Conservation (phyloP, 176 grass and related monocot genomes). For the Phoenix roebelenii region DNA sequence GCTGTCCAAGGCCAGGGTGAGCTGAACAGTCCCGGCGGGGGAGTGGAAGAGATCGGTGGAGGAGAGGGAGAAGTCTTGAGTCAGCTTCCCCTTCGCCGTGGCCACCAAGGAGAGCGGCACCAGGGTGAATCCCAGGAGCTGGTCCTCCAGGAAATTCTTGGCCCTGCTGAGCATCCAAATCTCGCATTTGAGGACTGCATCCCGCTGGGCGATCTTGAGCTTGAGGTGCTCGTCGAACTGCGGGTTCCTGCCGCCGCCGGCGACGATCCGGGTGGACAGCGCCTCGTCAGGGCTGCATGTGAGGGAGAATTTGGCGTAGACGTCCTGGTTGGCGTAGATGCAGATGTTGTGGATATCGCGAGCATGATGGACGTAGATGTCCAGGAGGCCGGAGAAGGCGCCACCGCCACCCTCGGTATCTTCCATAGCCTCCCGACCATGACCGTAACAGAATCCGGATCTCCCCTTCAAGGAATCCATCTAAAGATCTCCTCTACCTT, state of each 20-base stretch:
- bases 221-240: slow-evolving; percentile 49
- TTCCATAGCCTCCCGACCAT: neutral
- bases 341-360: slow-evolving; percentile 75
- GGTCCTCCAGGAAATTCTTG: slow-evolving; percentile 52
- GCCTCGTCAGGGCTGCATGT: slow-evolving; percentile 58
- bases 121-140: slow-evolving; percentile 89
- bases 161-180: slow-evolving; percentile 82
- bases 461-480: no score
- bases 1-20: slow-evolving; percentile 45
- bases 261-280: slow-evolving; percentile 46
- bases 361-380: slow-evolving; percentile 67
- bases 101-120: slow-evolving; percentile 50
- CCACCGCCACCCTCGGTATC: neutral
- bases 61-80: slow-evolving; percentile 55
- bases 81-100: slow-evolving; percentile 8
- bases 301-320: slow-evolving; percentile 71
- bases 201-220: slow-evolving; percentile 4
- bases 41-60: slow-evolving; percentile 85
- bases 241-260: slow-evolving; percentile 39
- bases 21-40: slow-evolving; percentile 45
- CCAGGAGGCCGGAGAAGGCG: slow-evolving; percentile 21
- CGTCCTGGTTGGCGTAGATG: slow-evolving; percentile 87
- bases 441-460: no score
- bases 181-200: slow-evolving; percentile 79
- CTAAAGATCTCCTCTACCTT: no score